Percentiles rank a stretch among this genome's conserved stretches.
phyloP scores from a whole-genome alignment of 345 rosid genomes.

The Eucalyptus fibrosa region DNA sequence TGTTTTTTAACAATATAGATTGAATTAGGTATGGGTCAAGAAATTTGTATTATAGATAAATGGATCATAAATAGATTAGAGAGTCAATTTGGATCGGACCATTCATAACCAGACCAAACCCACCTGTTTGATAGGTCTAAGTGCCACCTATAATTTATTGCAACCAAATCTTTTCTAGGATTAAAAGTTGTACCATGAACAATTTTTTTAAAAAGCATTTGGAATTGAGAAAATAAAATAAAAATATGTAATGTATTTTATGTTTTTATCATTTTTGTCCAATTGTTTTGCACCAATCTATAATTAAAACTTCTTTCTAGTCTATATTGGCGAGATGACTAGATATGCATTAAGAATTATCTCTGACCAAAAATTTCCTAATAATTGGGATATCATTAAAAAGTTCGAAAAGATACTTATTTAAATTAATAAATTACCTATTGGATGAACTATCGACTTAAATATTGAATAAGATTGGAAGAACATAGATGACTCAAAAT shows the following conservation, averaged over 20 bases:
- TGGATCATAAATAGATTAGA: too few species aligned
- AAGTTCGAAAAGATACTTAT: background rate
- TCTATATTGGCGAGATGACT: background rate
- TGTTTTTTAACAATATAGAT: too few species aligned
- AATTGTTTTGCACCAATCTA: background rate
- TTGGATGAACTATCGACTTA: background rate
- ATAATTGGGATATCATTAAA: background rate
- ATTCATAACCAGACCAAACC: rapidly evolving
- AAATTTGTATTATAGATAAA: too few species aligned
- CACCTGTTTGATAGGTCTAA: background rate
- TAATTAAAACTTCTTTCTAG: background rate
- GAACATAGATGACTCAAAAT: too few species aligned
- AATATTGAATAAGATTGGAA: too few species aligned
- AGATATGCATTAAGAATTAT: background rate
- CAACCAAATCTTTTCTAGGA: background rate
- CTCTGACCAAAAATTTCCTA: background rate
- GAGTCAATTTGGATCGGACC: background rate
- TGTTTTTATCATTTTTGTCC: background rate
- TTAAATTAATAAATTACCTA: background rate
- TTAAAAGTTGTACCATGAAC: background rate
- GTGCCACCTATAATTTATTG: background rate
- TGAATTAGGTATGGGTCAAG: background rate
- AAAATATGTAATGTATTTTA: too few species aligned
- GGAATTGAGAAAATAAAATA: background rate
- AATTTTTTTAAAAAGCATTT: background rate